A percentile compares a stretch with the other conserved stretches of the same genome.
These are phyloP conservation scores for Primulina eburnea DNA, from an alignment of 257 asterid genomes.

Conservation along the genomic window DNA sequence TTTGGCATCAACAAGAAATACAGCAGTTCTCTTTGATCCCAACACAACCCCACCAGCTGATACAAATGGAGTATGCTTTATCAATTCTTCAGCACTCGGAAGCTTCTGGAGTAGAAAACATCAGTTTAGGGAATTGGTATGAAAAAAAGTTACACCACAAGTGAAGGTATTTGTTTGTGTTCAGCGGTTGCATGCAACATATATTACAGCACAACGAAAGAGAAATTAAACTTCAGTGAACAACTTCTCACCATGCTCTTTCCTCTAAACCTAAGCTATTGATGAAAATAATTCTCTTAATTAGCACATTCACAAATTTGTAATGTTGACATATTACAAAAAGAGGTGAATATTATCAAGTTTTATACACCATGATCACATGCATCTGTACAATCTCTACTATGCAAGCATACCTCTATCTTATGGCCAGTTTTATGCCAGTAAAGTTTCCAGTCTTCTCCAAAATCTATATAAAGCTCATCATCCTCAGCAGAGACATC, in stretches of 20 bases:
- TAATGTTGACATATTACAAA: background rate
- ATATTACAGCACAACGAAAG: background rate
- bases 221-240: background rate
- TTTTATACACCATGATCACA: background rate
- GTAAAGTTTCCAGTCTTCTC: slow-evolving; percentile 82
- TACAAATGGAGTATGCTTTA: slow-evolving; percentile 62
- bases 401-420: slow-evolving; percentile 47
- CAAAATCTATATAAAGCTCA: slow-evolving; percentile 69
- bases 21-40: slow-evolving; percentile 77
- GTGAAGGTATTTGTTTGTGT: slow-evolving; percentile 2
- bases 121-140: slow-evolving; percentile 11
- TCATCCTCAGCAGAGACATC: slow-evolving; percentile 47
- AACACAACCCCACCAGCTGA: slow-evolving; percentile 66
- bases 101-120: slow-evolving; percentile 47
- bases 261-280: background rate
- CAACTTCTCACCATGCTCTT: background rate
- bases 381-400: slow-evolving; percentile 8
- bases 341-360: background rate
- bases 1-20: slow-evolving; percentile 66
- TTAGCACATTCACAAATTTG: background rate
- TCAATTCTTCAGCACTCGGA: slow-evolving; percentile 62
- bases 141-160: slow-evolving; percentile 1
- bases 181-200: background rate
- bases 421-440: slow-evolving; percentile 51
- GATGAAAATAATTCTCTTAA: background rate